A percentile compares a stretch with the other conserved stretches of the same genome.
phyloP scores from a whole-genome alignment of 1,284 basidiomycete genomes.

The Melampsora abietis-canadensis region DNA sequence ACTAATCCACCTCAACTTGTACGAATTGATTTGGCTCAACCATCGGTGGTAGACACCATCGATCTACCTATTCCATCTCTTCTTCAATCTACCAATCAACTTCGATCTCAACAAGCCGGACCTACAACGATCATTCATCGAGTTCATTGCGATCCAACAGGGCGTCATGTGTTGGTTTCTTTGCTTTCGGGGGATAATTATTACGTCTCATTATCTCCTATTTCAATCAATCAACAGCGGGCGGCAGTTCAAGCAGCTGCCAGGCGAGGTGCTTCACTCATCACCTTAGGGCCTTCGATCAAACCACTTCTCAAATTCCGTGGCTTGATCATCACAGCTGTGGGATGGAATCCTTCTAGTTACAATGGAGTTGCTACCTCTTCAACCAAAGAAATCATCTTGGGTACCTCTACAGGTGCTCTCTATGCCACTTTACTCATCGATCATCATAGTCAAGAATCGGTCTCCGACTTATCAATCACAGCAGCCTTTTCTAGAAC shows the following conservation, averaged over 20 bases:
- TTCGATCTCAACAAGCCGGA: slow-evolving; percentile 3
- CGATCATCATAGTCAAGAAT: slow-evolving; percentile 84
- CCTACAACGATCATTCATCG: slow-evolving; percentile 22
- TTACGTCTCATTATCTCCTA: slow-evolving; percentile 63
- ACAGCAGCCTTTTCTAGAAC: slow-evolving; percentile 60
- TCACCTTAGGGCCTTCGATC: slow-evolving; percentile 61
- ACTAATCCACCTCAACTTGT: slow-evolving; percentile 22
- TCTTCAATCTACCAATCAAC: slow-evolving; percentile 10
- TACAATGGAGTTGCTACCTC: slow-evolving; percentile 53
- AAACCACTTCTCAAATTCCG: slow-evolving; percentile 74
- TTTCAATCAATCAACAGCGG: slow-evolving; percentile 25
- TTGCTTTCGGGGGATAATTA: slow-evolving; percentile 87
- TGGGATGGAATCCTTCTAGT: slow-evolving; percentile 86
- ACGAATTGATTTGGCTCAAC: slow-evolving; percentile 34
- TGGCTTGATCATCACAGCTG: slow-evolving; percentile 75
- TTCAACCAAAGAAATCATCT: slow-evolving; percentile 78
- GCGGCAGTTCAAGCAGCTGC: slow-evolving; percentile 56
- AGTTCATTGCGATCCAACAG: slow-evolving; percentile 84
- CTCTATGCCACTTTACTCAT: slow-evolving; percentile 75
- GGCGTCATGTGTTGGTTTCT: slow-evolving; percentile 79
- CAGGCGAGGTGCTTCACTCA: slow-evolving; percentile 55
- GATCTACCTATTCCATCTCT: slow-evolving; percentile 26
- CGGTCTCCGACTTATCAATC: slow-evolving; percentile 69
- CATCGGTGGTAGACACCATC: slow-evolving; percentile 37
- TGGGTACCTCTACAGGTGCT: slow-evolving; percentile 77